A percentile compares a stretch with the other conserved stretches of the same genome.
Evolutionary conservation across 306 rosid genomes (phyloP).

Genomic region (Crataegus laevigata): DNA sequence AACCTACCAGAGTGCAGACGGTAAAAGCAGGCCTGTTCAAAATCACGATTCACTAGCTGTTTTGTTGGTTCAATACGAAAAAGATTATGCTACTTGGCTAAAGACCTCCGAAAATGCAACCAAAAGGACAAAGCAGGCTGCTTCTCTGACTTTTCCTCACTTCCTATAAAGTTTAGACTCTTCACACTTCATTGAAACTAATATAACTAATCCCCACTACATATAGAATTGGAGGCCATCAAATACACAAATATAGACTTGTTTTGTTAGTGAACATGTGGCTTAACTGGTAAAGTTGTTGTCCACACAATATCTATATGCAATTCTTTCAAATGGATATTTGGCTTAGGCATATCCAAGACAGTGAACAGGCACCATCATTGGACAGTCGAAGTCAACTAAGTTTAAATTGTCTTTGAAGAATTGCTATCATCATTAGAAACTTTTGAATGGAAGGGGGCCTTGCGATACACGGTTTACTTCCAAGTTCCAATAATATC

Average conservation of each 20-base stretch:
- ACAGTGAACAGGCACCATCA: not conserved
- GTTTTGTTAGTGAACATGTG: not conserved
- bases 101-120: not conserved
- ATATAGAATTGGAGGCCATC: not conserved
- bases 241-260: not conserved
- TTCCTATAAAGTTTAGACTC: not conserved
- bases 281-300: not conserved
- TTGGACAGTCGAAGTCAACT: not conserved
- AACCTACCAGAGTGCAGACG: not conserved
- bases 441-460: not conserved
- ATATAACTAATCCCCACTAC: not conserved
- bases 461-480: not conserved
- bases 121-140: not conserved
- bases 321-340: not conserved
- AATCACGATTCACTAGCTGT: not conserved
- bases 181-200: not conserved
- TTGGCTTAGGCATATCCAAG: not conserved
- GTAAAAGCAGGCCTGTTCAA: not conserved
- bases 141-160: not conserved
- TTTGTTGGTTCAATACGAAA: not conserved
- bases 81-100: not conserved
- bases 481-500: not conserved
- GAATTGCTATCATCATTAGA: not conserved
- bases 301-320: not conserved
- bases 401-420: not conserved